Conservation (phyloP, 2,329 filamentous ascomycete genomes). For the Pestalotiopsis sp. region DNA sequence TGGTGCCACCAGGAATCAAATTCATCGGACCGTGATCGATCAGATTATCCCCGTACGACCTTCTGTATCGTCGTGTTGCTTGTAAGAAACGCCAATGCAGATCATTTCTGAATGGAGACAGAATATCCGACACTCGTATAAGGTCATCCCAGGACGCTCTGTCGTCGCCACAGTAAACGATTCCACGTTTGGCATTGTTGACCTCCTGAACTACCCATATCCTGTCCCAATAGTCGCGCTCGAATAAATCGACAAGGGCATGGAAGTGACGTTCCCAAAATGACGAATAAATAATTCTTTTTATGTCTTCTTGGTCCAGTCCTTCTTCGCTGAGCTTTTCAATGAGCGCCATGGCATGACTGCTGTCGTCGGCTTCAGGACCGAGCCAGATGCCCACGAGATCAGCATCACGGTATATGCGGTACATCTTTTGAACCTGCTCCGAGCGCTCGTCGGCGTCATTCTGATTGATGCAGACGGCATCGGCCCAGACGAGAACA, state of each 20-base stretch:
- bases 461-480: neutral
- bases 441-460: neutral
- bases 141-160: neutral
- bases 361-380: neutral
- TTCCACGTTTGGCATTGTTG: accelerated
- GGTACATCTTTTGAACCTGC: neutral
- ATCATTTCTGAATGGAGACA: no score
- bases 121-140: no score
- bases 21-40: neutral
- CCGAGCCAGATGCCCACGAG: neutral
- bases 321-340: neutral
- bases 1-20: no score
- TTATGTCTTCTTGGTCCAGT: neutral
- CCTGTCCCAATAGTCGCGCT: neutral
- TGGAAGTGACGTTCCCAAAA: neutral
- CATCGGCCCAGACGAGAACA: neutral
- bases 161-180: neutral
- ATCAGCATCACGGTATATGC: neutral
- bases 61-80: no score
- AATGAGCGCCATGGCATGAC: neutral
- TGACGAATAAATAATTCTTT: neutral
- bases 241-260: neutral
- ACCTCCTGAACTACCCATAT: neutral
- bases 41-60: no score
- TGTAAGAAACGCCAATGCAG: no score